Conservation (phyloP, 2,329 filamentous ascomycete species). For the Diaporthe helianthi region DNA sequence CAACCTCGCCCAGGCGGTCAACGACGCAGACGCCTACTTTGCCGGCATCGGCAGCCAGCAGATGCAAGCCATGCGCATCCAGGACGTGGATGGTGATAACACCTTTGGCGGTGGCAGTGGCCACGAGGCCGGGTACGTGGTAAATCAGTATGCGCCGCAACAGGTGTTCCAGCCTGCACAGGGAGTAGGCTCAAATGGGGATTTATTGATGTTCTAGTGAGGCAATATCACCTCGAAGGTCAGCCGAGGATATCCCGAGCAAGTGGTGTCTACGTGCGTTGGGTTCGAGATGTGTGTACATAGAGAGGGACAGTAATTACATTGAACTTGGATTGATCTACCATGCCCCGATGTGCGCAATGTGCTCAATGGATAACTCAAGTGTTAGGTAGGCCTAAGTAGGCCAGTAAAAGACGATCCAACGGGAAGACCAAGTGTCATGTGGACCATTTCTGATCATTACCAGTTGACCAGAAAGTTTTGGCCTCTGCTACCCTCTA, state of each 20-base stretch:
- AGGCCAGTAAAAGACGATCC: no score
- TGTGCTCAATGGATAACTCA: background rate
- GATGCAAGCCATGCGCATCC: constrained; percentile 75
- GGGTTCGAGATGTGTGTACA: background rate
- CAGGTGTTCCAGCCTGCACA: constrained; percentile 75
- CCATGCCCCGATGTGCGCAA: background rate
- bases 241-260: background rate
- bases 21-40: constrained; percentile 90
- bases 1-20: constrained; percentile 74
- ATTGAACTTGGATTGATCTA: background rate
- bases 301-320: constrained; percentile 3
- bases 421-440: background rate
- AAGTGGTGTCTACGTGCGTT: background rate
- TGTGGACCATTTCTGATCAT: background rate
- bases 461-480: background rate
- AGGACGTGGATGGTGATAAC: constrained; percentile 65
- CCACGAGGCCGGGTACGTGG: constrained; percentile 68
- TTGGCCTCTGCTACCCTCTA: background rate
- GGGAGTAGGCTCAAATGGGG: constrained; percentile 70
- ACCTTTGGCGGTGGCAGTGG: constrained; percentile 64
- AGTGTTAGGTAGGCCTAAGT: no score
- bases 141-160: constrained; percentile 82
- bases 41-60: constrained; percentile 76
- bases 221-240: background rate
- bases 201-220: constrained; percentile 70